phyloP scores from a whole-genome alignment of 1,284 basidiomycete species.

The Sporisorium reilianum region DNA sequence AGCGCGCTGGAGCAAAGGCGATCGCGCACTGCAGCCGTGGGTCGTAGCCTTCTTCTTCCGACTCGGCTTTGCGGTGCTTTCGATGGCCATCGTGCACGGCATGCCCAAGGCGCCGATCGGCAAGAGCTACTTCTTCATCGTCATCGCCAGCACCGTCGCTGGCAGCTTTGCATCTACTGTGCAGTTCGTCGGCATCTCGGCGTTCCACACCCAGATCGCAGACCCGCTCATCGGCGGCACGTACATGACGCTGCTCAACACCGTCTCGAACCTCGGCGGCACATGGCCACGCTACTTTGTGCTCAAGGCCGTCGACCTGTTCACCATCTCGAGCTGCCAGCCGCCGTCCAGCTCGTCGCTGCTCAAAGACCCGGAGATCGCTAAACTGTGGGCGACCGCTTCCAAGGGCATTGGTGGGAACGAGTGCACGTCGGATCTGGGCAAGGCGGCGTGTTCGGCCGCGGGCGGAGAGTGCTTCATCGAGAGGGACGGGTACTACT shows the following conservation, averaged over 20 bases:
- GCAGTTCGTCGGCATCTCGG: conserved; percentile 97
- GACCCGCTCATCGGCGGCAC: conserved; percentile 91
- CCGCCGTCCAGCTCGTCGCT: conserved; percentile 34
- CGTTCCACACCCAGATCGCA: conserved; percentile 96
- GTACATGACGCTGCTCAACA: conserved; percentile 81
- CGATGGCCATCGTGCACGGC: conserved; percentile 82
- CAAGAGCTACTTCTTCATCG: conserved; percentile 81
- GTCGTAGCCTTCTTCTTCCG: conserved; percentile 91
- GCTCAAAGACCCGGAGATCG: conserved; percentile 42
- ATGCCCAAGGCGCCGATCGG: conserved; percentile 78
- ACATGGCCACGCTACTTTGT: conserved; percentile 97
- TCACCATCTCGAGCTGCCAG: conserved; percentile 60
- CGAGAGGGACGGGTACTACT: conserved; percentile 91
- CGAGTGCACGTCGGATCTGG: conserved; percentile 71
- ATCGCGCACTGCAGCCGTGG: conserved; percentile 75
- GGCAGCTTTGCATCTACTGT: conserved; percentile 92
- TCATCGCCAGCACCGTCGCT: conserved; percentile 83
- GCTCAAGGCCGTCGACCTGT: conserved; percentile 74
- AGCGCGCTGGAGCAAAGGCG: conserved; percentile 79
- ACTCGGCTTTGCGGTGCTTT: conserved; percentile 77
- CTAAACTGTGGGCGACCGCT: conserved; percentile 38
- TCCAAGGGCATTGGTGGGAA: conserved; percentile 35
- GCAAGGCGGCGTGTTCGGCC: conserved; percentile 81
- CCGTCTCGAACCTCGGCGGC: conserved; percentile 95
- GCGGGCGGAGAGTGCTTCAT: conserved; percentile 84